Conservation (phyloP, 352 stramenopile species). For the Phytophthora sp. region DNA sequence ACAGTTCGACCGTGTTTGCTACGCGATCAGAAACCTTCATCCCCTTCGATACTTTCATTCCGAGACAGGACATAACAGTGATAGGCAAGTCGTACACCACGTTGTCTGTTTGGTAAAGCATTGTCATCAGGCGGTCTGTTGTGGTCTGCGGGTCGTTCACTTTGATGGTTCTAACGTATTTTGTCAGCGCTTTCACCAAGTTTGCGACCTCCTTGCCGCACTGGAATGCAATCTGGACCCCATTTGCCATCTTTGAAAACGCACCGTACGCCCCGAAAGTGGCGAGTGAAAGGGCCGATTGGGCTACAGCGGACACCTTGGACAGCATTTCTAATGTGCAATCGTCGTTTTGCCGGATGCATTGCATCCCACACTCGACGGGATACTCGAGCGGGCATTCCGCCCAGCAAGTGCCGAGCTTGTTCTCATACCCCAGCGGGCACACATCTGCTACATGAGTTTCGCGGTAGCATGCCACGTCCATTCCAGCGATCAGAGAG, state of each 20-base stretch:
- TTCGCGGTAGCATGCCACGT: conserved; percentile 56
- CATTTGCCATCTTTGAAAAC: conserved; percentile 40
- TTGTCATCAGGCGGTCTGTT: conserved; percentile 37
- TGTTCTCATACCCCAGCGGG: conserved; percentile 47
- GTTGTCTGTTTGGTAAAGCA: conserved; percentile 44
- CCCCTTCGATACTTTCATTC: conserved; percentile 24
- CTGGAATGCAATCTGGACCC: conserved; percentile 46
- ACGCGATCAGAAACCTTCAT: conserved; percentile 32
- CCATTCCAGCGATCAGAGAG: conserved; percentile 13
- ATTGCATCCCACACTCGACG: conserved; percentile 58
- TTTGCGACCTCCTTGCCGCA: conserved; percentile 50
- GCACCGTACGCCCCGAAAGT: conserved; percentile 55
- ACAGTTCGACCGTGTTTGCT: conserved; percentile 24
- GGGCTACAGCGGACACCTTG: conserved; percentile 50
- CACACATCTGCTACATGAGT: conserved; percentile 35
- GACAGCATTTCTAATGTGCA: conserved; percentile 50
- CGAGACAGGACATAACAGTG: conserved; percentile 49
- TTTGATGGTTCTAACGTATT: conserved; percentile 41
- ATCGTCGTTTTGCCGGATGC: conserved; percentile 44
- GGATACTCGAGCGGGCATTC: conserved; percentile 71
- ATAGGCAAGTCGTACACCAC: conserved; percentile 47
- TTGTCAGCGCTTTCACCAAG: conserved; percentile 39
- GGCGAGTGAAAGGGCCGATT: conserved; percentile 44
- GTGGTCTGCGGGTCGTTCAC: conserved; percentile 41
- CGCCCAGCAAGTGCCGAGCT: conserved; percentile 60